These are phyloP conservation scores for Microstegium vimineum DNA, from an alignment of 176 grass and related monocot species.

Conservation along the genomic window DNA sequence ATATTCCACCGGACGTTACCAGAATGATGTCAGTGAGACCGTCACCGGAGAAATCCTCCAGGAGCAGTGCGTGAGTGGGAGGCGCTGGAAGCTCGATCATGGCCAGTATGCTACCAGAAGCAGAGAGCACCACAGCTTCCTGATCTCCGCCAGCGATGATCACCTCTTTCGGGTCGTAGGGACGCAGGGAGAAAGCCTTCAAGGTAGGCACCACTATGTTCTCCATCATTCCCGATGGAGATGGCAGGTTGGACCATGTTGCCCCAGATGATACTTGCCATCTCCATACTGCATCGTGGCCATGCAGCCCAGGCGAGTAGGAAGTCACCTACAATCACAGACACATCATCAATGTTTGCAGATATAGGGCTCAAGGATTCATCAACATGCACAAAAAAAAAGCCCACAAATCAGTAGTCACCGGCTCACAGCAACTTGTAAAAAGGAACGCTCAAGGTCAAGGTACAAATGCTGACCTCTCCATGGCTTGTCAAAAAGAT, in stretches of 20 bases:
- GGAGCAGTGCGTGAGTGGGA: constrained; percentile 60
- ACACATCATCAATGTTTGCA: neutral
- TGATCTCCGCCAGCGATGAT: constrained; percentile 75
- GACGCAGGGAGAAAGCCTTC: constrained; percentile 61
- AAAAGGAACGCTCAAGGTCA: neutral
- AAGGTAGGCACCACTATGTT: constrained; percentile 81
- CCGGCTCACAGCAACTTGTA: neutral
- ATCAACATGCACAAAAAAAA: neutral
- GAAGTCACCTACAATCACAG: constrained; percentile 64
- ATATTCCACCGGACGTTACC: constrained; percentile 64
- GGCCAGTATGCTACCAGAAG: constrained; percentile 59
- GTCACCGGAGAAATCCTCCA: constrained; percentile 85
- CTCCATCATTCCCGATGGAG: constrained; percentile 86
- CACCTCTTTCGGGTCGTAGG: constrained; percentile 53
- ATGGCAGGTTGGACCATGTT: constrained; percentile 94
- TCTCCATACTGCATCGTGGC: constrained; percentile 79
- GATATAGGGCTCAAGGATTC: neutral
- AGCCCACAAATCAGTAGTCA: neutral
- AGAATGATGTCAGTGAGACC: constrained; percentile 77
- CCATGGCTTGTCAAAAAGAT: constrained; percentile 86
- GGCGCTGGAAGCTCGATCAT: constrained; percentile 69
- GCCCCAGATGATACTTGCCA: constrained; percentile 91
- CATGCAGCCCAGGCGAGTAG: constrained; percentile 70
- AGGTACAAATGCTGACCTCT: constrained; percentile 55
- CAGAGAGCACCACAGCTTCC: constrained; percentile 82